Conservation (phyloP, 169 alveolate species). For the Toxoplasma gondii region DNA sequence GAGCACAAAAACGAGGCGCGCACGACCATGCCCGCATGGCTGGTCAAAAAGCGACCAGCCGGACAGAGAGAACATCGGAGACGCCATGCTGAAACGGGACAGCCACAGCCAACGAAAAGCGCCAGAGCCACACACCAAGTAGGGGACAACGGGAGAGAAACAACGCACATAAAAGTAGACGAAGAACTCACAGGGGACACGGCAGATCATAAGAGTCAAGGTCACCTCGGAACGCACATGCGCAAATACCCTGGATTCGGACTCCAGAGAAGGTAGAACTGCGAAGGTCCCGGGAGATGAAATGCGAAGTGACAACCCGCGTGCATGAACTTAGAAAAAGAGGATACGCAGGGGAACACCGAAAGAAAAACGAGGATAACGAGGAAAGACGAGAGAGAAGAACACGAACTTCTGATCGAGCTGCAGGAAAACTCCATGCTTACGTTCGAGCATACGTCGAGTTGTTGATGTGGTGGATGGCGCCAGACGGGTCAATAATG, state of each 20-base stretch:
- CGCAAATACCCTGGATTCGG: too few relatives aligned
- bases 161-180: background rate
- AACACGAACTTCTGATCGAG: background rate
- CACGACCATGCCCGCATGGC: background rate
- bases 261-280: too few relatives aligned
- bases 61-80: background rate
- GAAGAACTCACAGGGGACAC: too few relatives aligned
- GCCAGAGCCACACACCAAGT: background rate
- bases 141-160: background rate
- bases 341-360: background rate
- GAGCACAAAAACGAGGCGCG: too few relatives aligned
- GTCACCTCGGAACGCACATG: too few relatives aligned
- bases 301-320: too few relatives aligned
- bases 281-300: too few relatives aligned
- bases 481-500: constrained; percentile 90
- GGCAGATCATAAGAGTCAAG: too few relatives aligned
- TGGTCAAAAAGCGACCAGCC: background rate
- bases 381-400: background rate
- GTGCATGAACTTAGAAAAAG: too few relatives aligned
- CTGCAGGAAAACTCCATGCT: background rate
- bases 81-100: background rate
- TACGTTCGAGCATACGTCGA: constrained; percentile 87
- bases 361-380: background rate
- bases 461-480: constrained; percentile 84
- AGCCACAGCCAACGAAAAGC: background rate